Evolutionary conservation across 306 rosid species (phyloP), one percentile per base, ranked within the genome.

Genomic region (Psophocarpus tetragonolobus): DNA sequence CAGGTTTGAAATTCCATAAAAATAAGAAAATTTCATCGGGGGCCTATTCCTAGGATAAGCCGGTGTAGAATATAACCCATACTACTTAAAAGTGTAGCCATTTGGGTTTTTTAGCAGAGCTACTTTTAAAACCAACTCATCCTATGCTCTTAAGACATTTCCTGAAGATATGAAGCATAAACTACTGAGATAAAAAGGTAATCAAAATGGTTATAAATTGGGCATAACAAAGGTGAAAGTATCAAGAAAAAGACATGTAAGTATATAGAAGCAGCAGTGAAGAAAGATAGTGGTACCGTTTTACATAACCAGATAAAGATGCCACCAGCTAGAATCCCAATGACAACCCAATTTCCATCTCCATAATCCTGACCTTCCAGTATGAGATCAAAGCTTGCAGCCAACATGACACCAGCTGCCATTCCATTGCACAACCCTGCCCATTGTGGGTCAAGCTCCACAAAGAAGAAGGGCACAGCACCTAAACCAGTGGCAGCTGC

Each of bases 351-450:
- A 75, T 80, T 92, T 18, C 99, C 96, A 65, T 92, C 81, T 65
- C 93, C 96, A 84, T 80, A 90, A 1, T 77, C 96, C 85, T 88
- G 99, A 76, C 99, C 99, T 85, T 95, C 97, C 88, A 88, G 96
- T 44, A 95, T 74, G n/a, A 95, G 93, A 77, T 92, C 97, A 81
- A 95, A 95, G 88, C 99, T 95, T 4, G 97, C 97, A 77, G 97
- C 96, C 90, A 95, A 84, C 99, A 95, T 95, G 50, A 95, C 97
- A 87, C 99, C 99, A 48, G 99, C 96, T 51, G 97, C 99, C 93
- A 95, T 95, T 82, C 99, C 99, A 66, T 95, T 95, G 84, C 99
- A 95, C 51, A 95, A 73, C 26, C 99, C 99, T 44, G 97, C 97
- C 99, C 99, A 95, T 65, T 88, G 96, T 3, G 97, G 96, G 83